Evolutionary conservation across 1,284 basidiomycete genomes (phyloP), one percentile per base, ranked within the genome.

Genomic region (Trametes sp.): DNA sequence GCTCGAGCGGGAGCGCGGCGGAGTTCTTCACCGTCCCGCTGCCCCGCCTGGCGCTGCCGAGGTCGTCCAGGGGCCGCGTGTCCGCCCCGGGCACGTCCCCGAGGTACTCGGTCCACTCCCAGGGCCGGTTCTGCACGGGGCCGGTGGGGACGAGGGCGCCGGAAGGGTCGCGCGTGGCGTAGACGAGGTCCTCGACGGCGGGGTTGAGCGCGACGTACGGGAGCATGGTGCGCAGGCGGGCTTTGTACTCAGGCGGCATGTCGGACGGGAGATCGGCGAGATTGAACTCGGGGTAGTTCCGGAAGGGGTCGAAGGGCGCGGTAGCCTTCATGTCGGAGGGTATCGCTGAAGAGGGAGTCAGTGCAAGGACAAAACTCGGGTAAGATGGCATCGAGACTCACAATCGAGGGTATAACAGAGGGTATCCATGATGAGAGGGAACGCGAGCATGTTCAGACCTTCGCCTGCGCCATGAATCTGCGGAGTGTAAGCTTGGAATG

Each of bases 61-160:
- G 52, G 45, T 42, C 36, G 53, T 81, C 50, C 71, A 31, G 81
- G 78, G 35, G 79, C 13, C 57, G 53, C 4, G 74, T 60, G 42
- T 84, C 83, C 16, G 75, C 59, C 8, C 73, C 62, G 4, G 77
- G 69, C 2, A 82, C 80, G 62, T 92, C 90, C 3, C 90, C 90
- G 1, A 93, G 73, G 72, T 89, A 86, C 73, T 93, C 92, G 8
- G 87, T 84, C 92, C 92, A 94, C 73, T 94, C 92, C 92, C 92
- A 94, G 14, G 92, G 90, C 45, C 87, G 82, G 72, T 92, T 89
- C 61, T 85, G 79, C 21, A 93, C 89, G 0, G 84, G 80, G 13
- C 77, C 72, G 23, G 83, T 82, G 60, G 80, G 77, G 7, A 86
- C 72, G 6, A 85, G 63, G 7, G 81, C 77, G 1, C 86, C 87